These are phyloP conservation scores for Rhizopus delemar DNA, from an alignment of 371 early-diverging fungal genomes.

Conservation along the genomic window DNA sequence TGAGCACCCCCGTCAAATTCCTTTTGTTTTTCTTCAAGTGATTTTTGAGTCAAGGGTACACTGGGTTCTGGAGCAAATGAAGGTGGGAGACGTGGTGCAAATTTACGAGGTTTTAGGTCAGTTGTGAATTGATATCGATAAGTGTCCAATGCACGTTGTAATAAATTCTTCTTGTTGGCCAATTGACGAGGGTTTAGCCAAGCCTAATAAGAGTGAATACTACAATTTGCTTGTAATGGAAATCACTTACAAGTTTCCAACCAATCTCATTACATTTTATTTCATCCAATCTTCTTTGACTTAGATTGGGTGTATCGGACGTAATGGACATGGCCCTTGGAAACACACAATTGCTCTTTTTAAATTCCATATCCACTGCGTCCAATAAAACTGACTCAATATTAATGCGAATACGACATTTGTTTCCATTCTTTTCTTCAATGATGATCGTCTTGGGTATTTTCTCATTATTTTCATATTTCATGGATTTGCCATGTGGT, in stretches of 20 bases:
- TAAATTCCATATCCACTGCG: constrained; percentile 39
- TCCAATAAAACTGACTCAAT: constrained; percentile 47
- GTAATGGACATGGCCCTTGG: constrained; percentile 44
- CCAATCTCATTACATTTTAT: constrained; percentile 52
- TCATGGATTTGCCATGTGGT: constrained; percentile 4
- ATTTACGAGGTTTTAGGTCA: constrained; percentile 42
- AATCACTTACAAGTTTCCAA: constrained; percentile 38
- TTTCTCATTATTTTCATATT: constrained; percentile 10
- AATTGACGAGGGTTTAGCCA: constrained; percentile 54
- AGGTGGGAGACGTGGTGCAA: constrained; percentile 39
- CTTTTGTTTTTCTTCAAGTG: constrained; percentile 26
- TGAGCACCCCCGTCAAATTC: constrained; percentile 9
- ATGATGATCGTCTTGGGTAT: constrained; percentile 28
- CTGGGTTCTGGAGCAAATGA: constrained; percentile 8
- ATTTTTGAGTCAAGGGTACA: constrained; percentile 17
- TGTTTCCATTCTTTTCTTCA: constrained; percentile 22
- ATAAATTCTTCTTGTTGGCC: constrained; percentile 46
- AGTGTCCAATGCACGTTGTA: constrained; percentile 49
- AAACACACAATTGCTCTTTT: constrained; percentile 49
- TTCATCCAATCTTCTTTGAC: constrained; percentile 44
- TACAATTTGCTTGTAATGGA: neutral
- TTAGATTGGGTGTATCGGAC: constrained; percentile 23
- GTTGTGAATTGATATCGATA: constrained; percentile 46
- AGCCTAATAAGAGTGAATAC: constrained; percentile 18
- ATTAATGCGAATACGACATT: constrained; percentile 46